Conservation (phyloP, 768 basidiomycete species). For the Porpolomopsis calyptriformis region DNA sequence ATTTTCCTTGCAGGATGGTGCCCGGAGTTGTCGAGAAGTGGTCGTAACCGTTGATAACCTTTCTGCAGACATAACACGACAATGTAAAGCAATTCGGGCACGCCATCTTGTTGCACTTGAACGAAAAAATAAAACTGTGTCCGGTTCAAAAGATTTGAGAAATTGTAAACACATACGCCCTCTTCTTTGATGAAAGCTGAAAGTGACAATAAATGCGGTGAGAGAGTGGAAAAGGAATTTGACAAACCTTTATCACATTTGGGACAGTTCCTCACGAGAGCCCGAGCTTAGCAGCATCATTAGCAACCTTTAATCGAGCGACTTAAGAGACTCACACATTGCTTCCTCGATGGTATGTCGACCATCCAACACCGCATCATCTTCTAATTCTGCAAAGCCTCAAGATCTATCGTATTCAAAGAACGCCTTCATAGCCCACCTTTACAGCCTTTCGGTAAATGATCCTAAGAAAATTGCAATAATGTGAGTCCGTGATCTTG, state of each 20-base stretch:
- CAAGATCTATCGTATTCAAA: not conserved
- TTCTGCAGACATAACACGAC: conserved; percentile 78
- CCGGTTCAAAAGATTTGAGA: not conserved
- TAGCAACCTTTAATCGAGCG: not conserved
- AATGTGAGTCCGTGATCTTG: not conserved
- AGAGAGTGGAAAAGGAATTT: not conserved
- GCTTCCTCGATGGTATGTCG: conserved; percentile 83
- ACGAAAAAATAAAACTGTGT: conserved; percentile 4
- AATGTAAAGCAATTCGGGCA: conserved; percentile 62
- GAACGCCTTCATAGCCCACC: conserved; percentile 29
- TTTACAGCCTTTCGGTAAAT: conserved; percentile 72
- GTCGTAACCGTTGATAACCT: conserved; percentile 64
- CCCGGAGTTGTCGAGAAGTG: conserved; percentile 38
- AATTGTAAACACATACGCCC: conserved; percentile 41
- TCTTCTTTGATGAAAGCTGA: conserved; percentile 73
- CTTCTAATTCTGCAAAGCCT: conserved; percentile 50
- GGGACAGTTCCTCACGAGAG: conserved; percentile 82
- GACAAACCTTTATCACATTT: conserved; percentile 65
- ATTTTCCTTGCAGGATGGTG: conserved; percentile 29
- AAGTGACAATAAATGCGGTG: not conserved
- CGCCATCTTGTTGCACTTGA: conserved; percentile 86
- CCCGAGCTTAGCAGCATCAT: conserved; percentile 40
- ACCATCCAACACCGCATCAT: conserved; percentile 63
- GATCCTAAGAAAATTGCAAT: conserved; percentile 39
- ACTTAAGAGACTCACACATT: conserved; percentile 52